phyloP scores from a whole-genome alignment of 2,329 filamentous ascomycete genomes.

The Cercospora nicotianae region DNA sequence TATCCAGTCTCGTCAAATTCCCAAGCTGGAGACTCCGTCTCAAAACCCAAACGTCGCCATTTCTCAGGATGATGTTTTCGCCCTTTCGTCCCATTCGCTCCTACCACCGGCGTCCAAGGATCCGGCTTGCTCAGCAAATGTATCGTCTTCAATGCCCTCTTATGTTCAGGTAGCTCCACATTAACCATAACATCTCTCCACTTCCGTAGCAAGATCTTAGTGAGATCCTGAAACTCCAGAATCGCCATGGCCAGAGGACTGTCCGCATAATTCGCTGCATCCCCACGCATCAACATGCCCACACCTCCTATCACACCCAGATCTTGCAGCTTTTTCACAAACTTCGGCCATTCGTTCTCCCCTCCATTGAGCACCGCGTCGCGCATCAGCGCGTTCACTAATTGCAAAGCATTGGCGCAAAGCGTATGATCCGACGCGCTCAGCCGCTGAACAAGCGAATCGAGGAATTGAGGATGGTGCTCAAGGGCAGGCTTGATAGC shows the following conservation, averaged over 20 bases:
- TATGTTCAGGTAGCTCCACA: conserved; percentile 82
- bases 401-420: conserved; percentile 90
- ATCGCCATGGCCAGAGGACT: conserved; percentile 85
- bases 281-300: conserved; percentile 89
- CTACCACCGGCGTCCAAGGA: conserved; percentile 57
- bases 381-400: conserved; percentile 92
- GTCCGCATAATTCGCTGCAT: conserved; percentile 83
- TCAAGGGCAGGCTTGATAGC: conserved; percentile 90
- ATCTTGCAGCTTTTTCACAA: conserved; percentile 91
- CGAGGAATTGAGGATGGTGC: conserved; percentile 88
- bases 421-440: conserved; percentile 93
- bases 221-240: conserved; percentile 84
- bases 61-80: conserved; percentile 82
- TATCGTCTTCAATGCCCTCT: conserved; percentile 79
- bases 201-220: conserved; percentile 55
- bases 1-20: conserved; percentile 88
- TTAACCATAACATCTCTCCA: conserved; percentile 87
- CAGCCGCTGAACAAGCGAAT: conserved; percentile 86
- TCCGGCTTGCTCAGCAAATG: conserved; percentile 60
- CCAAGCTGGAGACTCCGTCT: conserved; percentile 78
- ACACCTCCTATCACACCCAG: conserved; percentile 89
- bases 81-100: conserved; percentile 33
- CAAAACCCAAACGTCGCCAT: conserved; percentile 89
- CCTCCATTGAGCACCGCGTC: conserved; percentile 80
- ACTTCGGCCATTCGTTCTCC: conserved; percentile 87